Base-by-base conservation (phyloP, 2,329 filamentous ascomycete genomes). In the Exserohilum turcica region DNA sequence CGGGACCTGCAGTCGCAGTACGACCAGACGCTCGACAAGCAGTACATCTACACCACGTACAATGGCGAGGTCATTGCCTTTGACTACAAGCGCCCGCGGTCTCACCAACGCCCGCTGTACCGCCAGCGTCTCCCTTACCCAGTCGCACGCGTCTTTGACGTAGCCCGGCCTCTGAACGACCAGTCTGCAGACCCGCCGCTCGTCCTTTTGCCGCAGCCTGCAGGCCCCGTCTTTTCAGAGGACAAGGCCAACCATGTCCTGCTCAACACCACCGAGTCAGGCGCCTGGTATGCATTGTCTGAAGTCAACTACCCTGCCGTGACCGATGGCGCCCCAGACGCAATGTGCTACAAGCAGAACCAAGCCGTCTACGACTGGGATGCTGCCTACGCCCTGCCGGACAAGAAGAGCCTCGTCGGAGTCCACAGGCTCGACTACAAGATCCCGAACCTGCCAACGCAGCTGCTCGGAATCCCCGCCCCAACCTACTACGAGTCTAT, bases 241-340 rank as follows among this genome's bases (percentile, higher is more conserved):
- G 73, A 76, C 24, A 67, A 67, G 13, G 63, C 68, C 19, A 75
- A 79, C 38, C 72, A 75, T 52, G 74, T 97, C 0, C 96, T 94
- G 68, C 82, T 97, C 54, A 96, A 97, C 71, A 88, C 88, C 62
- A 97, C 92, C 1, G 85, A 89, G 50, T 79, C 81, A n/a, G 93
- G 92, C 27, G 89, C 90, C 56, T 97, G 93, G 92, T 99, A 93
- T 73, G 94, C 92, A 28, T 83, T 97, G 76, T 97, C 93, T 1
- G 93, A 95, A 52, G 82, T 81, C 35, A 86, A 86, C 7, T 97
- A 97, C 65, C 94, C 94, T 3, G 82, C 93, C 8, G 91, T 96
- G 24, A 88, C 92, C 18, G 85, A 91, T 47, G 87, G 82, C 35
- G 86, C 85, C 4, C 77, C 80, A 19, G 76, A 78, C 57, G 85